These are phyloP conservation scores for Mortierella polycephala DNA, from an alignment of 371 early-diverging fungal species.

Conservation along the genomic window DNA sequence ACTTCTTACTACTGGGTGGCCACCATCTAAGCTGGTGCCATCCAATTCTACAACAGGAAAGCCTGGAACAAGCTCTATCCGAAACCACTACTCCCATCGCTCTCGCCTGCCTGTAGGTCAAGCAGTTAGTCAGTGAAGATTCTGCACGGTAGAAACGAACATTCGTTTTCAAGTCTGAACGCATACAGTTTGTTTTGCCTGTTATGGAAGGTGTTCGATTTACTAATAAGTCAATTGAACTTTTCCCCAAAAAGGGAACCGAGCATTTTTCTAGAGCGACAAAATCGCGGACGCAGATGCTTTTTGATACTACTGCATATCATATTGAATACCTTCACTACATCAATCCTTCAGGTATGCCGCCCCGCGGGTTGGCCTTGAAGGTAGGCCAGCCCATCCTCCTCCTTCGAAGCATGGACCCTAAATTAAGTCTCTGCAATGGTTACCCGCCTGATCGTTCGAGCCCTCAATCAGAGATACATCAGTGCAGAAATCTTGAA, in stretches of 20 bases:
- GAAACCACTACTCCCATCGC: slow-evolving; percentile 2
- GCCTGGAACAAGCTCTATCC: slow-evolving; percentile 1
- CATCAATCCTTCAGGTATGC: neutral
- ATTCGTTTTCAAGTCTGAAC: no score
- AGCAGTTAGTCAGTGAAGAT: neutral
- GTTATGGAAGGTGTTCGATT: no score
- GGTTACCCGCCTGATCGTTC: slow-evolving; percentile 8
- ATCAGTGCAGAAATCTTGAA: slow-evolving; percentile 6
- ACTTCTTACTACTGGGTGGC: neutral
- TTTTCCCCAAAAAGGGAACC: no score
- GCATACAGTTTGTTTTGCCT: no score
- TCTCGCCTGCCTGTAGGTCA: neutral
- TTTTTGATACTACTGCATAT: no score
- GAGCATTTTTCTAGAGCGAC: no score
- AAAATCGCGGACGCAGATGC: no score
- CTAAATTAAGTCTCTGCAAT: slow-evolving; percentile 11
- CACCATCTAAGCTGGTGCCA: slow-evolving; percentile 3
- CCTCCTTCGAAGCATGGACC: slow-evolving; percentile 14
- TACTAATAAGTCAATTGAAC: no score
- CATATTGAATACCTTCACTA: slow-evolving; percentile 18
- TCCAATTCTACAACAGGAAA: slow-evolving; percentile 1
- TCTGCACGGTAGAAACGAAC: no score
- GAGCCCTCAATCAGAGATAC: neutral
- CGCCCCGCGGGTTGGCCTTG: neutral
- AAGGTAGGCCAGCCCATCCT: slow-evolving; percentile 27